Conservation (phyloP, 2,329 filamentous ascomycete genomes). For the Fusarium sublunatum region DNA sequence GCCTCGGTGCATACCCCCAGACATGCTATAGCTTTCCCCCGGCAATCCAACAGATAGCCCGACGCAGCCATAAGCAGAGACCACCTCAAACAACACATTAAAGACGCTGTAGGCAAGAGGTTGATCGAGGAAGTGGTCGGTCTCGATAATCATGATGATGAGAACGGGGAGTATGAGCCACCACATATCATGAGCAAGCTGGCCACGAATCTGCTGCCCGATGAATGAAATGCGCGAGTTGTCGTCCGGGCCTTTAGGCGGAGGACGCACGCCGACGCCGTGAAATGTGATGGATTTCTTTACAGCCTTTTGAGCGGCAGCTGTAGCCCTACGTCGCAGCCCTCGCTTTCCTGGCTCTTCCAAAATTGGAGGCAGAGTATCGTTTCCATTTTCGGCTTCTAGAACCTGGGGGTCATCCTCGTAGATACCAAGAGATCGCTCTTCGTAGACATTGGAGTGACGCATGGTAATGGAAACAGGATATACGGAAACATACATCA, state of each 20-base stretch:
- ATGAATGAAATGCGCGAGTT: conserved; percentile 61
- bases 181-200: conserved; percentile 76
- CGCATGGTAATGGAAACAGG: conserved; percentile 73
- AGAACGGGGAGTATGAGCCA: conserved; percentile 71
- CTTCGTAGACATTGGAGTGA: conserved; percentile 78
- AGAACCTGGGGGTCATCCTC: conserved; percentile 50
- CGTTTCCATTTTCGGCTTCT: conserved; percentile 37
- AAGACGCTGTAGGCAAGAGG: conserved; percentile 67
- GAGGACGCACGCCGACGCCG: conserved; percentile 55
- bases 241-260: conserved; percentile 41
- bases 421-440: conserved; percentile 72
- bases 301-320: conserved; percentile 51
- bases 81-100: conserved; percentile 69
- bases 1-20: conserved; percentile 63
- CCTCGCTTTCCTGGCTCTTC: conserved; percentile 41
- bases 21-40: conserved; percentile 64
- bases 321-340: conserved; percentile 41
- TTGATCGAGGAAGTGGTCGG: conserved; percentile 62
- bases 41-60: conserved; percentile 69
- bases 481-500: conserved; percentile 75
- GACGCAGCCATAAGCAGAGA: conserved; percentile 70
- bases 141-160: conserved; percentile 70
- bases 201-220: conserved; percentile 69
- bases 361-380: conserved; percentile 41
- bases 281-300: conserved; percentile 56